phyloP scores from a whole-genome alignment of 495 filamentous ascomycete species.

The Xanthoparmelia taractica region DNA sequence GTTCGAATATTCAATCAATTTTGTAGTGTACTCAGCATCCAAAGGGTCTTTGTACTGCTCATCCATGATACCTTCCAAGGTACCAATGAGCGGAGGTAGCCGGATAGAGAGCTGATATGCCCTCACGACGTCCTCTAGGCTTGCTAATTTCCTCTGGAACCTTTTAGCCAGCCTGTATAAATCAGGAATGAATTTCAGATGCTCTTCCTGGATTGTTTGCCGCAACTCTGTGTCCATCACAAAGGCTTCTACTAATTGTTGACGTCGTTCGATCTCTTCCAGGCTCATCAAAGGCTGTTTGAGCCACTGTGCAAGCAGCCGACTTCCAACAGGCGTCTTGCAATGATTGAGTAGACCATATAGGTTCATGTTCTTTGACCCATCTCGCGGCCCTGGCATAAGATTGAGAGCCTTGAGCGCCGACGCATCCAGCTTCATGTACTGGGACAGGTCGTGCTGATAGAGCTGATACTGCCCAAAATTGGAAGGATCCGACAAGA shows the following conservation, averaged over 20 bases:
- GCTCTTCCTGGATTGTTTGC: constrained; percentile 97
- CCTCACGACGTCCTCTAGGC: constrained; percentile 89
- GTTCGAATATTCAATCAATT: constrained; percentile 66
- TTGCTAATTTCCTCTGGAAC: constrained; percentile 85
- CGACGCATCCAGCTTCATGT: constrained; percentile 96
- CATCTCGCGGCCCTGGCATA: constrained; percentile 92
- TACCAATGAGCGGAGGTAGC: constrained; percentile 80
- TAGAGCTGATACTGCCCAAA: constrained; percentile 96
- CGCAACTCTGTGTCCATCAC: constrained; percentile 86
- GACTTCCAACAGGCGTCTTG: constrained; percentile 89
- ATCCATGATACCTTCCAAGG: constrained; percentile 90
- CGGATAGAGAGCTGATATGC: constrained; percentile 92
- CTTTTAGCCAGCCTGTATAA: constrained; percentile 89
- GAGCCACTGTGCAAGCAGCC: constrained; percentile 89
- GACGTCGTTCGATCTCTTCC: constrained; percentile 79
- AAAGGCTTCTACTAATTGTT: constrained; percentile 93
- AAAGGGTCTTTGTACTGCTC: constrained; percentile 84
- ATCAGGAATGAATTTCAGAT: constrained; percentile 88
- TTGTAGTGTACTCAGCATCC: constrained; percentile 79
- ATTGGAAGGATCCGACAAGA: constrained; percentile 83
- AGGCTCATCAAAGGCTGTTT: constrained; percentile 96
- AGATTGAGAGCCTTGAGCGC: constrained; percentile 90
- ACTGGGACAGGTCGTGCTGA: constrained; percentile 94
- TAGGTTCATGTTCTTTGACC: constrained; percentile 94
- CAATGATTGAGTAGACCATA: constrained; percentile 95